phyloP scores from a whole-genome alignment of 2,329 filamentous ascomycete species.

The Ceratocystis albifundus region DNA sequence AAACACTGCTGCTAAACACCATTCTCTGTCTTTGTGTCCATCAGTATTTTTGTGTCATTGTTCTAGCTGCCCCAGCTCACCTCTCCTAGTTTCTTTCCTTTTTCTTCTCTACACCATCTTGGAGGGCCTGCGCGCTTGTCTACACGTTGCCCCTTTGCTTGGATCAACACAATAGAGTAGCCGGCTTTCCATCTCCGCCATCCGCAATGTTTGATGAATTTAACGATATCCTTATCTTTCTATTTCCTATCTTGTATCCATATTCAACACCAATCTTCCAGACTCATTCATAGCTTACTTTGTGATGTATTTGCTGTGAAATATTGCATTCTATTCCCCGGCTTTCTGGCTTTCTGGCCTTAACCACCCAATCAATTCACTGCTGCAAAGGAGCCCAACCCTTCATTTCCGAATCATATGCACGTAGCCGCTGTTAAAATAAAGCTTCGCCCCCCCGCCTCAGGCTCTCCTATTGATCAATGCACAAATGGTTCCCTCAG shows the following conservation, averaged over 20 bases:
- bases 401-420: background rate
- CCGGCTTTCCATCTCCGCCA: no score
- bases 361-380: no score
- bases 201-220: no score
- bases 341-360: no score
- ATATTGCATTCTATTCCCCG: no score
- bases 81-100: background rate
- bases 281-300: no score
- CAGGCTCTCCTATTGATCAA: conserved; percentile 3
- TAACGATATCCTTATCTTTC: no score
- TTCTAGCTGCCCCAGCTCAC: background rate
- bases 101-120: background rate
- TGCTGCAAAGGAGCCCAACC: no score
- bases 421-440: background rate
- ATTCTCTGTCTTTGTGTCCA: background rate
- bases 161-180: no score
- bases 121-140: background rate
- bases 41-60: background rate
- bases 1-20: conserved; percentile 28
- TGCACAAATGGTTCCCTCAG: background rate
- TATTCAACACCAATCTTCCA: no score
- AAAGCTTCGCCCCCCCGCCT: background rate
- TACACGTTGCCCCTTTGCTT: background rate
- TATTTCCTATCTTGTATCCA: no score
- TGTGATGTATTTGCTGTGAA: no score